These are phyloP conservation scores for Craspedostauros australis DNA, from an alignment of 108 stramenopile genomes.

Conservation along the genomic window DNA sequence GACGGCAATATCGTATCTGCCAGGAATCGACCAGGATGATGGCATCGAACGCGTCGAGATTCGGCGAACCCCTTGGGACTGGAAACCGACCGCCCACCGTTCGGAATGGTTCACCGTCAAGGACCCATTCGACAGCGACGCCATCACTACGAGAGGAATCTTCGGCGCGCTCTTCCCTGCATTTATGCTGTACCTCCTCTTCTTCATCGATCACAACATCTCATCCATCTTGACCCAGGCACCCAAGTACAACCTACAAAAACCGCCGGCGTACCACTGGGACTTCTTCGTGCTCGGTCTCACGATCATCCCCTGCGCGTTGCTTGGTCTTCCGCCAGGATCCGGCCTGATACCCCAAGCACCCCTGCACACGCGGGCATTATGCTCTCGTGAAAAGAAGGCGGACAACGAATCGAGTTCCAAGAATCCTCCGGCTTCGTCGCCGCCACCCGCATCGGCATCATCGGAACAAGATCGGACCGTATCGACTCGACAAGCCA, in stretches of 20 bases:
- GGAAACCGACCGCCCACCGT: conserved; percentile 38
- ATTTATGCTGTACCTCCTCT: conserved; percentile 46
- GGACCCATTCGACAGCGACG: conserved; percentile 12
- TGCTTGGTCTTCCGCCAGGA: conserved; percentile 46
- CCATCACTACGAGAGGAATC: conserved; percentile 27
- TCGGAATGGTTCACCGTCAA: conserved; percentile 23
- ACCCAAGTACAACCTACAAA: conserved; percentile 39
- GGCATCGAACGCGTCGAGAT: conserved; percentile 22
- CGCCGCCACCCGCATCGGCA: too few species aligned
- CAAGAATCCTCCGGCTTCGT: too few species aligned
- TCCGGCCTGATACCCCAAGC: conserved; percentile 51
- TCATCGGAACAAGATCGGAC: too few species aligned
- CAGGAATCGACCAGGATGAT: conserved; percentile 24
- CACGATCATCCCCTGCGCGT: conserved; percentile 37
- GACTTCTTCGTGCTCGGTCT: conserved; percentile 53
- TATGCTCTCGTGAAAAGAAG: conserved; percentile 25
- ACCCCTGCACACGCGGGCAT: conserved; percentile 39
- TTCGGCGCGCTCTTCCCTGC: conserved; percentile 41
- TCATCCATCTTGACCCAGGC: conserved; percentile 37
- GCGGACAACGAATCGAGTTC: too few species aligned
- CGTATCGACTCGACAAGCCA: too few species aligned
- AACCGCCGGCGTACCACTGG: conserved; percentile 49
- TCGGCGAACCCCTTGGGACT: conserved; percentile 24
- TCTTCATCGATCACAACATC: conserved; percentile 61
- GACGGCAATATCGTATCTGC: conserved; percentile 37